Evolutionary conservation across 176 grass and related monocot genomes (phyloP).

Genomic region (Carex pumila): DNA sequence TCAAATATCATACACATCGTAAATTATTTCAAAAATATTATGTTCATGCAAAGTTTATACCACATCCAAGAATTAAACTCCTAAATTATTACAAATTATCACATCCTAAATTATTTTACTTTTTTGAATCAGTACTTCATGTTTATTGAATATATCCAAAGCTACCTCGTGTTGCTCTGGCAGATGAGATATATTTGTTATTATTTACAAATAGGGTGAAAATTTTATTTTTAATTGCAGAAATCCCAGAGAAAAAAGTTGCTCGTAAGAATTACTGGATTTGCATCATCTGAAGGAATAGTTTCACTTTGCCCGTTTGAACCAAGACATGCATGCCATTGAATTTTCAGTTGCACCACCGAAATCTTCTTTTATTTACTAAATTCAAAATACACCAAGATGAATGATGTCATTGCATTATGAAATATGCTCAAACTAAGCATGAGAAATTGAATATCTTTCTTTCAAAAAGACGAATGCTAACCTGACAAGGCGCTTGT

Average conservation of each 20-base stretch:
- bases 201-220: background rate
- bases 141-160: background rate
- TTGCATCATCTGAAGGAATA: background rate
- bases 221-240: background rate
- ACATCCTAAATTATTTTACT: too few species aligned
- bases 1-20: too few species aligned
- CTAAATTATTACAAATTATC: too few species aligned
- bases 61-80: too few species aligned
- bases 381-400: background rate
- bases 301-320: background rate
- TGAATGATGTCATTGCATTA: background rate
- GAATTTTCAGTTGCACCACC: background rate
- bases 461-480: background rate
- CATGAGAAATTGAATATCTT: background rate
- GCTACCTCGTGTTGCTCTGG: background rate
- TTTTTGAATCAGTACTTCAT: background rate
- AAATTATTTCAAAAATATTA: too few species aligned
- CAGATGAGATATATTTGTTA: background rate
- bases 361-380: background rate
- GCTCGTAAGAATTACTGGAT: background rate
- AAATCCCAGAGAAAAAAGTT: background rate
- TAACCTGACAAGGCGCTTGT: conserved; percentile 88
- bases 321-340: background rate
- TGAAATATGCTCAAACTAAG: background rate
- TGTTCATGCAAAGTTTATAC: too few species aligned